These are phyloP conservation scores for Pseudopyricularia javanii DNA, from an alignment of 2,329 filamentous ascomycete species.

Conservation along the genomic window DNA sequence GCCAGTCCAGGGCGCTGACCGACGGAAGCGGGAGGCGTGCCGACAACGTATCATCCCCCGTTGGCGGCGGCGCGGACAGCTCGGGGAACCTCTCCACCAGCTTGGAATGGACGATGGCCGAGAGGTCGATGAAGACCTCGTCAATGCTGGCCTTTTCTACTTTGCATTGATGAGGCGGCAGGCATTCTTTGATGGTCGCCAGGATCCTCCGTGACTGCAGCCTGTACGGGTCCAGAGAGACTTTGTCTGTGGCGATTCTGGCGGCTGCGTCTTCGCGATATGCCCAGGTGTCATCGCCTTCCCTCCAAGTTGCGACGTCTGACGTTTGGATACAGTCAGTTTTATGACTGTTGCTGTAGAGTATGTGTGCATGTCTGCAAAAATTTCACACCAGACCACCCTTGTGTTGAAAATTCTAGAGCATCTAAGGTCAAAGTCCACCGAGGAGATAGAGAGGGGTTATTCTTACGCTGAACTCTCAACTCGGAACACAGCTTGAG, in stretches of 20 bases:
- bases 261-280: slow-evolving; percentile 73
- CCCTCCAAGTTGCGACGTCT: slow-evolving; percentile 84
- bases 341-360: too few relatives aligned
- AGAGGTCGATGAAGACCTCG: slow-evolving; percentile 90
- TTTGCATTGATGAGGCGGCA: slow-evolving; percentile 46
- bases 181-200: slow-evolving; percentile 58
- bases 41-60: slow-evolving; percentile 59
- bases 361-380: too few relatives aligned
- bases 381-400: neutral
- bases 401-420: too few relatives aligned
- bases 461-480: slow-evolving; percentile 51
- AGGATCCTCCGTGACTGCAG: slow-evolving; percentile 75
- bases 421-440: too few relatives aligned
- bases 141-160: slow-evolving; percentile 94
- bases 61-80: slow-evolving; percentile 52
- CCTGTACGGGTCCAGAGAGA: slow-evolving; percentile 86
- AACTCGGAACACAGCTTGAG: slow-evolving; percentile 76
- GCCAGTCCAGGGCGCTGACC: slow-evolving; percentile 65
- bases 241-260: slow-evolving; percentile 80
- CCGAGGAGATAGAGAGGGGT: too few relatives aligned
- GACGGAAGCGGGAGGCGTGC: slow-evolving; percentile 61
- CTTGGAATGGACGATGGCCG: slow-evolving; percentile 65
- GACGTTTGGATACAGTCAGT: neutral
- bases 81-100: slow-evolving; percentile 69
- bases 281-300: slow-evolving; percentile 83